A percentile compares a stretch with the other conserved stretches of the same genome.
These are phyloP conservation scores for Buddleja alternifolia DNA, from an alignment of 257 asterid genomes.

Conservation along the genomic window DNA sequence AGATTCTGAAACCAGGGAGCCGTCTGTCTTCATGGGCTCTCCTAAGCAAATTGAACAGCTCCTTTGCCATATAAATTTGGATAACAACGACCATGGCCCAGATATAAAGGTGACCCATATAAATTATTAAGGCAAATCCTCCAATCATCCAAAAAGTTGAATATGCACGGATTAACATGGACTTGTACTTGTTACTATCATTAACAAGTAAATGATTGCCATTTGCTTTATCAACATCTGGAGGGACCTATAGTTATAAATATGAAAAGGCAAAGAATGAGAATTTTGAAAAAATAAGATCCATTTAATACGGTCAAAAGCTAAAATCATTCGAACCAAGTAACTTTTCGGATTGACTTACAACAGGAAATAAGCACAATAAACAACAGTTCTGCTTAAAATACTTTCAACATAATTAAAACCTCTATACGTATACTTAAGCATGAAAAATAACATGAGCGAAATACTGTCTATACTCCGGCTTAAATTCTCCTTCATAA, in stretches of 20 bases:
- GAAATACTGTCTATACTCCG: not conserved
- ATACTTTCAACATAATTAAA: slow-evolving; percentile 1
- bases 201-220: slow-evolving; percentile 69
- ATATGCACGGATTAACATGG: slow-evolving; percentile 81
- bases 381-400: not conserved
- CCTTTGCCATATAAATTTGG: slow-evolving; percentile 93
- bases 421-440: not conserved
- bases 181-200: slow-evolving; percentile 85
- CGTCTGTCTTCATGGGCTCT: slow-evolving; percentile 83
- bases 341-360: not conserved
- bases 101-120: slow-evolving; percentile 97
- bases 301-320: slow-evolving; percentile 2
- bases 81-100: slow-evolving; percentile 91
- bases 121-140: slow-evolving; percentile 74
- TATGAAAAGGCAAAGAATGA: slow-evolving; percentile 23
- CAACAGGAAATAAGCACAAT: not conserved
- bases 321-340: not conserved
- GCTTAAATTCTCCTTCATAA: slow-evolving; percentile 1
- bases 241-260: slow-evolving; percentile 56
- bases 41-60: slow-evolving; percentile 84
- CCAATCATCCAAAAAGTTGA: slow-evolving; percentile 98
- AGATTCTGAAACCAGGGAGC: slow-evolving; percentile 96
- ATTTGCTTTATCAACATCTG: slow-evolving; percentile 62
- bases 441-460: slow-evolving; percentile 10
- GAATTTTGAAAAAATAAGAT: slow-evolving; percentile 11